Conservation (phyloP, 108 stramenopile species). For the Pseudonitzschia multistriata region DNA sequence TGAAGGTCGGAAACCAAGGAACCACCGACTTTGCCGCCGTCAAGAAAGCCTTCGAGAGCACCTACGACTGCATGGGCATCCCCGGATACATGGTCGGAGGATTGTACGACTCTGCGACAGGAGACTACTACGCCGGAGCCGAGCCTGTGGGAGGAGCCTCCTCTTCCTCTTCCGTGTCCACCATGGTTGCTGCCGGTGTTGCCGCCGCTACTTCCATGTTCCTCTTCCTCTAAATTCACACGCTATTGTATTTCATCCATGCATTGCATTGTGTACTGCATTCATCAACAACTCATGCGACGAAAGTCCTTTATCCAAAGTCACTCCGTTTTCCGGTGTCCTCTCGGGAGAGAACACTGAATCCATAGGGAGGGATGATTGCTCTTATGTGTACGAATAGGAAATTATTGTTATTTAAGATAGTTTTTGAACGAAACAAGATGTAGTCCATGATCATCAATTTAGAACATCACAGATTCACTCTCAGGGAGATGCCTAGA, state of each 20-base stretch:
- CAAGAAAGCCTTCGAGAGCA: conserved; percentile 64
- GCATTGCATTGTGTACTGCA: no score
- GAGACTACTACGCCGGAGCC: conserved; percentile 29
- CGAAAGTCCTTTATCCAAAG: no score
- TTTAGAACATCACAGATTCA: no score
- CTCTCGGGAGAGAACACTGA: background rate
- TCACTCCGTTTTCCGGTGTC: no score
- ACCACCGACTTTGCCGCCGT: conserved; percentile 40
- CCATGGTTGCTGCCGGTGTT: background rate
- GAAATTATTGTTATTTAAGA: no score
- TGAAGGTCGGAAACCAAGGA: conserved; percentile 26
- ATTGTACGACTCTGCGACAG: conserved; percentile 28
- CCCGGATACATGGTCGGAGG: conserved; percentile 64
- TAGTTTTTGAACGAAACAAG: no score
- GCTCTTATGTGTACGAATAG: background rate
- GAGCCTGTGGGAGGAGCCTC: conserved; percentile 7
- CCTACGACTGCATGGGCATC: conserved; percentile 56
- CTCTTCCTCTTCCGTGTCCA: background rate
- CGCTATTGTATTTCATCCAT: no score
- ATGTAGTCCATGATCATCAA: no score
- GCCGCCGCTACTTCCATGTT: background rate
- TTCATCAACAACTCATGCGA: no score
- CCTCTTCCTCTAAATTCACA: no score
- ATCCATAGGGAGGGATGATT: background rate
- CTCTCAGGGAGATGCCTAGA: no score